These are phyloP conservation scores for Pestalotiopsis sp. DNA, from an alignment of 2,329 filamentous ascomycete genomes.

Conservation along the genomic window DNA sequence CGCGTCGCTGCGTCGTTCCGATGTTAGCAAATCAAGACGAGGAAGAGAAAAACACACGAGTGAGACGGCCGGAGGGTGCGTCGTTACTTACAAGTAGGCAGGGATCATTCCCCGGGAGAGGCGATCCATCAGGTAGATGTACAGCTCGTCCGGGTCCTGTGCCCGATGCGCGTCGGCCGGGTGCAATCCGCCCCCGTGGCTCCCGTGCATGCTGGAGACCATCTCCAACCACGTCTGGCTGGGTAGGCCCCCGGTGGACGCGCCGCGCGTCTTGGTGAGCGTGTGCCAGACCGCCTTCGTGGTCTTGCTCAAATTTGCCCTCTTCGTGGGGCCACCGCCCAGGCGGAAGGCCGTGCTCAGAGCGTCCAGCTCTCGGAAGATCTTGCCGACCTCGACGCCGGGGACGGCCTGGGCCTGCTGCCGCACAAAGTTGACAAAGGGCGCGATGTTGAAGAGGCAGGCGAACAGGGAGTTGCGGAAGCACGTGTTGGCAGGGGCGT, in stretches of 20 bases:
- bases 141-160: not conserved
- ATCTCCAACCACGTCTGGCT: too few species aligned
- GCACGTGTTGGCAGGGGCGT: not conserved
- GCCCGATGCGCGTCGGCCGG: not conserved
- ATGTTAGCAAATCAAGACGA: not conserved
- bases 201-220: too few species aligned
- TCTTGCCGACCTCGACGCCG: too few species aligned
- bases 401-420: too few species aligned
- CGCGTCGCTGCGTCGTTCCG: not conserved
- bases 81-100: not conserved
- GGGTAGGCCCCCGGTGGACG: too few species aligned
- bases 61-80: not conserved
- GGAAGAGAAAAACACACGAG: not conserved
- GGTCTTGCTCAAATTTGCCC: constrained; percentile 21
- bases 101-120: not conserved
- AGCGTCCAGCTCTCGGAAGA: too few species aligned
- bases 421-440: not conserved
- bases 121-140: not conserved
- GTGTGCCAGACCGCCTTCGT: not conserved
- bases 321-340: constrained; percentile 15
- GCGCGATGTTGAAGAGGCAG: not conserved
- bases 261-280: too few species aligned
- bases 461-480: not conserved
- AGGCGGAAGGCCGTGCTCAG: not conserved
- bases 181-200: too few species aligned